Evolutionary conservation across 371 early-diverging fungal species (phyloP).

Genomic region (Mucor circinelloides): DNA sequence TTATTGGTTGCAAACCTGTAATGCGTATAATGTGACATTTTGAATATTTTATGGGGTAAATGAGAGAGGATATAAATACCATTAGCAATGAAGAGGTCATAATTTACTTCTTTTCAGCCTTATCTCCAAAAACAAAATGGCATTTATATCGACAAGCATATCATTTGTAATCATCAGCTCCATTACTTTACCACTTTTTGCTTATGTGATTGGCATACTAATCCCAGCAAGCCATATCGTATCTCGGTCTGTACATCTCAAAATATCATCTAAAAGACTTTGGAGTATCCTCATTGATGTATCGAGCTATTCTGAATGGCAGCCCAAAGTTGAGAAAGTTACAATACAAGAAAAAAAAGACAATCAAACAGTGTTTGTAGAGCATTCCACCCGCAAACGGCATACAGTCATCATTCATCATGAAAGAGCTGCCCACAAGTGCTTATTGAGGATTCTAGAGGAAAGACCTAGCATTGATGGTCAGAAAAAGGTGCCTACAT

Average conservation of each 20-base stretch:
- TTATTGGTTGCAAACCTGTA: neutral
- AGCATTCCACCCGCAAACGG: slow-evolving; percentile 28
- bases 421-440: slow-evolving; percentile 22
- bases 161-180: neutral
- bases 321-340: slow-evolving; percentile 31
- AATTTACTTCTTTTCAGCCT: neutral
- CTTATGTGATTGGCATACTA: slow-evolving; percentile 19
- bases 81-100: neutral
- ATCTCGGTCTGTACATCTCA: slow-evolving; percentile 8
- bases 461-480: slow-evolving; percentile 12
- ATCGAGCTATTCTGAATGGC: slow-evolving; percentile 38
- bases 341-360: slow-evolving; percentile 15
- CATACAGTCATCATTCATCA: slow-evolving; percentile 38
- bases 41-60: neutral
- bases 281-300: slow-evolving; percentile 39
- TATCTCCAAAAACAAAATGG: slow-evolving; percentile 5
- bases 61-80: neutral
- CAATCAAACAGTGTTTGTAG: slow-evolving; percentile 26
- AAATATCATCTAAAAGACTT: slow-evolving; percentile 21
- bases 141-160: slow-evolving; percentile 6
- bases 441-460: slow-evolving; percentile 37
- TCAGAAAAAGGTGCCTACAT: slow-evolving; percentile 23
- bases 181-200: slow-evolving; percentile 7
- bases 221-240: slow-evolving; percentile 27
- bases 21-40: neutral